Percentiles rank a stretch among this genome's conserved stretches.
Evolutionary conservation across 116 monocot species (phyloP).

Genomic region (Iris pallida): DNA sequence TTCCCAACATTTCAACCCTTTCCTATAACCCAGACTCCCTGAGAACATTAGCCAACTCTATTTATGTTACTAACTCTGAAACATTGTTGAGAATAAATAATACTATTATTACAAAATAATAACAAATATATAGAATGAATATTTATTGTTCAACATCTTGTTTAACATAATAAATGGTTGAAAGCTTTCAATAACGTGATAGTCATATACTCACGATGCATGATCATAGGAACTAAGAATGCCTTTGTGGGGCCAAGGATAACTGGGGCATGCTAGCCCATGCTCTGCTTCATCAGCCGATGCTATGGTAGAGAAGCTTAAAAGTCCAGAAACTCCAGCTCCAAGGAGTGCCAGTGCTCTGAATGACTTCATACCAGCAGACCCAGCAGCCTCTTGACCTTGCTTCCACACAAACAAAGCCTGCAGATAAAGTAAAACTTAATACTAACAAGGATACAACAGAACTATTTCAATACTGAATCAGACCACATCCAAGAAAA

Average conservation of each 20-base stretch:
- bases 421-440: constrained; percentile 36
- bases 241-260: constrained; percentile 92
- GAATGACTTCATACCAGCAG: constrained; percentile 38
- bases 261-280: constrained; percentile 62
- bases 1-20: not conserved
- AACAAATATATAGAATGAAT: not conserved
- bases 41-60: too few species aligned
- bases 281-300: constrained; percentile 91
- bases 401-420: constrained; percentile 36
- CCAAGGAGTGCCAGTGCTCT: constrained; percentile 69
- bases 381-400: constrained; percentile 39
- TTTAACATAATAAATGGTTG: not conserved
- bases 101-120: not conserved
- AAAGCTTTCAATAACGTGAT: not conserved
- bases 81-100: too few species aligned
- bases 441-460: too few species aligned
- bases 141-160: not conserved
- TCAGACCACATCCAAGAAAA: constrained; percentile 32
- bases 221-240: constrained; percentile 92
- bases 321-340: constrained; percentile 67
- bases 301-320: constrained; percentile 56
- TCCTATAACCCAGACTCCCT: not conserved
- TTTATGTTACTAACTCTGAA: too few species aligned
- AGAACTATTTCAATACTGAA: too few species aligned
- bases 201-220: constrained; percentile 56